These are phyloP conservation scores for Polyplosphaeria fusca DNA, from an alignment of 495 filamentous ascomycete species.

Conservation along the genomic window DNA sequence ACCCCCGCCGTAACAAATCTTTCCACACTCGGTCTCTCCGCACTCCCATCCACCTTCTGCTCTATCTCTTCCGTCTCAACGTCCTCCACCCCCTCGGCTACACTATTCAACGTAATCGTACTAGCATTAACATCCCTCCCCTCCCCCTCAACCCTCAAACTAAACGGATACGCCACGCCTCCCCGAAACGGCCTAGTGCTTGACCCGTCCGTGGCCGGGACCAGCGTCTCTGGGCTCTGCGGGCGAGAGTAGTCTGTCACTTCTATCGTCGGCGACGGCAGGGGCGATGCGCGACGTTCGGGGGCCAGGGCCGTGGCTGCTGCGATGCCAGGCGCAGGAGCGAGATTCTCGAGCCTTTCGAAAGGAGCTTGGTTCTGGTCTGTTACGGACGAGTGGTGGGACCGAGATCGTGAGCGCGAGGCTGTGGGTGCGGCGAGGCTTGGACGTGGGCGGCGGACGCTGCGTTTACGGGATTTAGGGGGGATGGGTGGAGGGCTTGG, in stretches of 20 bases:
- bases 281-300: slow-evolving; percentile 5
- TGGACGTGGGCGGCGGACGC: background rate
- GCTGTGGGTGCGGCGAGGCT: background rate
- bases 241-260: background rate
- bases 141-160: slow-evolving; percentile 22
- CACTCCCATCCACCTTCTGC: background rate
- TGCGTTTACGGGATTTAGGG: background rate
- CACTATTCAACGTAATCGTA: slow-evolving; percentile 24
- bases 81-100: background rate
- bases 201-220: slow-evolving; percentile 18
- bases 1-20: background rate
- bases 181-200: slow-evolving; percentile 27
- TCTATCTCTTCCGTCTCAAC: background rate
- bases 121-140: slow-evolving; percentile 28
- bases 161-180: slow-evolving; percentile 34
- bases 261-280: slow-evolving; percentile 2
- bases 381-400: slow-evolving; percentile 21
- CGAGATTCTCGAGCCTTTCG: background rate
- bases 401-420: slow-evolving; percentile 11
- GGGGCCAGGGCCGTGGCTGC: slow-evolving; percentile 20
- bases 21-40: background rate
- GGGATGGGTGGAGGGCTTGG: background rate
- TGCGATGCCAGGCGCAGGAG: slow-evolving; percentile 12
- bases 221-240: slow-evolving; percentile 17
- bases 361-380: slow-evolving; percentile 21